Conservation (phyloP, 805 yeast species). For the Saccharomycopsis sp. region DNA sequence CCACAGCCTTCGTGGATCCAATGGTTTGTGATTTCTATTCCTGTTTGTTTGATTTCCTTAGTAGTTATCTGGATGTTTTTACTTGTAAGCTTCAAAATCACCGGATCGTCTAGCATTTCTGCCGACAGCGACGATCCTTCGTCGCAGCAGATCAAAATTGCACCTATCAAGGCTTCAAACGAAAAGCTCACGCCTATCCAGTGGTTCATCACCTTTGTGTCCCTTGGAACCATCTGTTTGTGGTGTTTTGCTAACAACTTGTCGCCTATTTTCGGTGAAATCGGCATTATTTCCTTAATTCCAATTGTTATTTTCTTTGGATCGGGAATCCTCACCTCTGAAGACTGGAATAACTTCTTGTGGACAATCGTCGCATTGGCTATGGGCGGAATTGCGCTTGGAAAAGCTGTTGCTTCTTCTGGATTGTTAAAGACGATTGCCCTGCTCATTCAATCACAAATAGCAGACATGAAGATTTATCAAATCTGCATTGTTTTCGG, state of each 20-base stretch:
- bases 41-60: conserved; percentile 62
- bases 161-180: conserved; percentile 49
- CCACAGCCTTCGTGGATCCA: conserved; percentile 74
- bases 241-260: conserved; percentile 87
- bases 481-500: conserved; percentile 78
- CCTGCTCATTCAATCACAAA: conserved; percentile 46
- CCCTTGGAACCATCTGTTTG: conserved; percentile 64
- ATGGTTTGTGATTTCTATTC: conserved; percentile 87
- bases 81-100: conserved; percentile 55
- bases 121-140: conserved; percentile 23
- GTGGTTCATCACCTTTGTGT: conserved; percentile 63
- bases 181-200: conserved; percentile 71
- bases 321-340: conserved; percentile 76
- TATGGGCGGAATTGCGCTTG: conserved; percentile 96
- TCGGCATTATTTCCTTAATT: conserved; percentile 91
- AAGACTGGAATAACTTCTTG: conserved; percentile 90
- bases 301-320: conserved; percentile 93
- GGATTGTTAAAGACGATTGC: conserved; percentile 83
- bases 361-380: conserved; percentile 96
- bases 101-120: conserved; percentile 25
- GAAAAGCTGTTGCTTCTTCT: conserved; percentile 89
- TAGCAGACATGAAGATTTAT: conserved; percentile 53
- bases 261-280: conserved; percentile 75
- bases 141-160: conserved; percentile 30
- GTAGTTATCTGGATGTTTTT: conserved; percentile 68